Evolutionary conservation across 106 monocot species (phyloP).

Genomic region (Dendrobium catenatum): DNA sequence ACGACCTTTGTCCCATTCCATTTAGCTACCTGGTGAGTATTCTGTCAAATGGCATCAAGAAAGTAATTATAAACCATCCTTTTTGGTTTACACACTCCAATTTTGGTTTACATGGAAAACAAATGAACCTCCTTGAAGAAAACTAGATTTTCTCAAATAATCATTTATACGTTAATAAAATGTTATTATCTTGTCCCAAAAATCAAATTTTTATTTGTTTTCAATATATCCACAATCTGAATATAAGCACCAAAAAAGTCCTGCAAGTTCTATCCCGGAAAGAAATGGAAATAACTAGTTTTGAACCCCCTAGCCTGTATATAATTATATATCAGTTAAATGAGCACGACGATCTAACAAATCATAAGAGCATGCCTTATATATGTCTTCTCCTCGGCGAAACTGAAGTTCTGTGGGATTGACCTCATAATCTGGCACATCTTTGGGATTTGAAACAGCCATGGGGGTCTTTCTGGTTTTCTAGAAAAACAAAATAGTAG

Average conservation of each 20-base stretch:
- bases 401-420: slow-evolving; percentile 77
- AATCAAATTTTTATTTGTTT: not conserved
- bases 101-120: too few species aligned
- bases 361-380: slow-evolving; percentile 32
- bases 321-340: too few species aligned
- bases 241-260: not conserved
- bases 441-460: slow-evolving; percentile 81
- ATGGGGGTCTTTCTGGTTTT: slow-evolving; percentile 82
- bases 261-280: not conserved
- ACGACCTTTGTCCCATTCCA: slow-evolving; percentile 95
- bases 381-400: slow-evolving; percentile 44
- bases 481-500: slow-evolving; percentile 18
- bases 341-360: not conserved
- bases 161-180: too few species aligned
- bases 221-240: not conserved
- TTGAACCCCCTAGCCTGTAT: too few species aligned
- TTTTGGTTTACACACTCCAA: not conserved
- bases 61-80: not conserved
- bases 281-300: not conserved
- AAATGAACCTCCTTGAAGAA: too few species aligned
- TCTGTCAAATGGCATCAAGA: slow-evolving; percentile 15
- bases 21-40: slow-evolving; percentile 62
- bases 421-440: slow-evolving; percentile 94
- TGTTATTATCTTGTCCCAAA: not conserved
- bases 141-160: too few species aligned